Percentiles rank a stretch among this genome's conserved stretches.
These are phyloP conservation scores for Backusella tarrabulga DNA, from an alignment of 192 early-diverging fungal species.

Conservation along the genomic window DNA sequence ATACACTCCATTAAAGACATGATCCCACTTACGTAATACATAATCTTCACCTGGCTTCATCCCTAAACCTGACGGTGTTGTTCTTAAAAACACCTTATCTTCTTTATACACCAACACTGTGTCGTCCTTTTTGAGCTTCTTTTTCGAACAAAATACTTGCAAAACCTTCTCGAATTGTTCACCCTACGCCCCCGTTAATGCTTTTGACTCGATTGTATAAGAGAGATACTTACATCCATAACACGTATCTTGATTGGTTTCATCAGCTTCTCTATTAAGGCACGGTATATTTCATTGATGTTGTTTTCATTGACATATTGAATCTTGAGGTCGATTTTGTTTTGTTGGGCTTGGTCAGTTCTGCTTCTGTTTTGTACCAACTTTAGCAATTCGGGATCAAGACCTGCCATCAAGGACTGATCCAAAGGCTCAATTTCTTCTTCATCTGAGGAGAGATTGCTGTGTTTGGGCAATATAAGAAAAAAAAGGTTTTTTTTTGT, in stretches of 20 bases:
- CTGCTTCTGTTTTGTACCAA: background rate
- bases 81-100: conserved; percentile 12
- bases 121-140: conserved; percentile 10
- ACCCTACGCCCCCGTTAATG: too few species aligned
- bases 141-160: conserved; percentile 12
- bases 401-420: background rate
- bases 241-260: conserved; percentile 20
- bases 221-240: conserved; percentile 6
- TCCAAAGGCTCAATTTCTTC: background rate
- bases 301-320: conserved; percentile 11
- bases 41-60: conserved; percentile 13
- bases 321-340: conserved; percentile 16
- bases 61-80: conserved; percentile 23
- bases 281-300: background rate
- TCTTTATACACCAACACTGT: conserved; percentile 26
- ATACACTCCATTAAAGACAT: too few species aligned
- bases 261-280: background rate
- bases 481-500: too few species aligned
- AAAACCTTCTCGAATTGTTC: conserved; percentile 21
- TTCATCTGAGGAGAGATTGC: background rate
- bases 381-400: conserved; percentile 20
- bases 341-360: background rate
- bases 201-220: too few species aligned
- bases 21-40: conserved; percentile 13
- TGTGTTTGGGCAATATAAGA: background rate